phyloP scores from a whole-genome alignment of 805 yeast genomes.

The Candida glaebosa region DNA sequence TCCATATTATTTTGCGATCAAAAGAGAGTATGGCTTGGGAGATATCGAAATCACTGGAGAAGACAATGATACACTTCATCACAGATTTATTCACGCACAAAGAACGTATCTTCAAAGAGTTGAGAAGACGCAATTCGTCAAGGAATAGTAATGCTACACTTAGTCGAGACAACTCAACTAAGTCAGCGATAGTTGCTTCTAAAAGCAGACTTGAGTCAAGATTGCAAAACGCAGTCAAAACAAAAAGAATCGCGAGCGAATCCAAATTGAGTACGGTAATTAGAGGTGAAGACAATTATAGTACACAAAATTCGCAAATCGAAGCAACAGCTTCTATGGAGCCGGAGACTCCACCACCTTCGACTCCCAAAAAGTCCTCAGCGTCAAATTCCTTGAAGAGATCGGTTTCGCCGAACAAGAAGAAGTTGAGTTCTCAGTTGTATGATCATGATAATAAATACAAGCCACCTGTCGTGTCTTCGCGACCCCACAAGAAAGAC shows the following conservation, averaged over 20 bases:
- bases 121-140: constrained; percentile 38
- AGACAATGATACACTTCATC: constrained; percentile 38
- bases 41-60: constrained; percentile 10
- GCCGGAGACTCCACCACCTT: constrained; percentile 15
- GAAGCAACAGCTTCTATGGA: not conserved
- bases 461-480: too few species aligned
- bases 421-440: constrained; percentile 21
- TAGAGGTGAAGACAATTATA: constrained; percentile 18
- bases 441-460: constrained; percentile 4
- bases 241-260: constrained; percentile 9
- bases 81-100: constrained; percentile 56
- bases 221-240: constrained; percentile 22
- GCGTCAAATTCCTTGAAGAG: constrained; percentile 22
- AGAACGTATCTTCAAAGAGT: constrained; percentile 61
- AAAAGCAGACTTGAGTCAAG: constrained; percentile 25
- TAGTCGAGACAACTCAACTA: constrained; percentile 8
- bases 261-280: constrained; percentile 22
- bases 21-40: constrained; percentile 16
- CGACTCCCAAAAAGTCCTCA: constrained; percentile 13
- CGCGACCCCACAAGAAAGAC: too few species aligned
- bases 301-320: not conserved
- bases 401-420: constrained; percentile 39
- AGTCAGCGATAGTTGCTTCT: not conserved
- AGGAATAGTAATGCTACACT: not conserved
- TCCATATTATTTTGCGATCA: constrained; percentile 59